These are phyloP conservation scores for Ogataea ganodermae DNA, from an alignment of 805 yeast genomes.

Conservation along the genomic window DNA sequence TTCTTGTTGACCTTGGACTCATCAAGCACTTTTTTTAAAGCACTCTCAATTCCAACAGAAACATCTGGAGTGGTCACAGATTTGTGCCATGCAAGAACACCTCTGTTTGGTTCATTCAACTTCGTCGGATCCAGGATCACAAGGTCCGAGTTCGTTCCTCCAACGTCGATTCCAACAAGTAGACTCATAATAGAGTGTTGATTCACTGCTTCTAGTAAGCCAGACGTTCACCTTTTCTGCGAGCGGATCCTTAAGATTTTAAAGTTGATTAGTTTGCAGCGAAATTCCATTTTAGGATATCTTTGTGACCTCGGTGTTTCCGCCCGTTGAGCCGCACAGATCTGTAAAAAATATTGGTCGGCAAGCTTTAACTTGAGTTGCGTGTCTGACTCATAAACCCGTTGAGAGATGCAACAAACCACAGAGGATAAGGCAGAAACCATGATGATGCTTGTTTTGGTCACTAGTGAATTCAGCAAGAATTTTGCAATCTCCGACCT, in stretches of 20 bases:
- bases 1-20: constrained; percentile 19
- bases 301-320: neutral
- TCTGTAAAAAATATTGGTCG: neutral
- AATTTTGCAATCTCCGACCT: too few species aligned
- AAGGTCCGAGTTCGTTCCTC: constrained; percentile 52
- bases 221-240: neutral
- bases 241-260: neutral
- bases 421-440: too few species aligned
- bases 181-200: neutral
- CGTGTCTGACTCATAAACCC: neutral
- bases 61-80: constrained; percentile 45
- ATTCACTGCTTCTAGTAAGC: neutral
- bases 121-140: constrained; percentile 42
- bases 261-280: neutral
- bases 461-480: too few species aligned
- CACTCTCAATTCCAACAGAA: constrained; percentile 41
- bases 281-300: constrained; percentile 2
- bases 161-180: constrained; percentile 50
- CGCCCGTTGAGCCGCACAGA: neutral
- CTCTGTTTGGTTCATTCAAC: constrained; percentile 25
- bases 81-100: constrained; percentile 43
- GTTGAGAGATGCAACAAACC: too few species aligned
- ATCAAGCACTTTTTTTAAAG: constrained; percentile 36
- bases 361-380: neutral
- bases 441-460: too few species aligned